phyloP scores from a whole-genome alignment of 2,329 filamentous ascomycete genomes.

The Cercospora sojina region DNA sequence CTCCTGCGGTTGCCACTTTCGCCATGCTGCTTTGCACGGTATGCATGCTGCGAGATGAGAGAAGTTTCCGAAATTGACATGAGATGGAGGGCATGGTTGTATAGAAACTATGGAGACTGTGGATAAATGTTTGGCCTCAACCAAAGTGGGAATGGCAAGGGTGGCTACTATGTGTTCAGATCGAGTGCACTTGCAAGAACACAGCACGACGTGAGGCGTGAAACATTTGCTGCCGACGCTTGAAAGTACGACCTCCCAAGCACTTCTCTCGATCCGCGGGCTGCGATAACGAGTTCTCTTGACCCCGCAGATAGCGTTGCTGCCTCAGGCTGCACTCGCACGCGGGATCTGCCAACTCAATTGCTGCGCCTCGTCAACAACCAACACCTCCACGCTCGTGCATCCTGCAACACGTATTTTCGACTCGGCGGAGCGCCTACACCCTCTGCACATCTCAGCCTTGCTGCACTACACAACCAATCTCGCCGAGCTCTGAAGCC shows the following conservation, averaged over 20 bases:
- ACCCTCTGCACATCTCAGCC: neutral
- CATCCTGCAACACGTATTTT: neutral
- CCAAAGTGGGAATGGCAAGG: no score
- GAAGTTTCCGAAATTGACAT: no score
- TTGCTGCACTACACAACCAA: neutral
- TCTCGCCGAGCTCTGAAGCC: neutral
- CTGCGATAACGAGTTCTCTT: no score
- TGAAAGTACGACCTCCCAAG: neutral
- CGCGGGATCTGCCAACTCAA: neutral
- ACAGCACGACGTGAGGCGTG: no score
- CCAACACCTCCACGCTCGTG: neutral
- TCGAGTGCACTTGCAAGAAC: no score
- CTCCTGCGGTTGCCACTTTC: no score
- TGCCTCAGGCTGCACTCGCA: neutral
- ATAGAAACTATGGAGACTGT: no score
- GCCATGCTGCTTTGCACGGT: no score
- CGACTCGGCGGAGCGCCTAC: neutral
- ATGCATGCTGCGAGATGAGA: no score
- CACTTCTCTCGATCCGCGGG: neutral
- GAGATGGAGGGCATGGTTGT: no score
- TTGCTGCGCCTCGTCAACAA: neutral
- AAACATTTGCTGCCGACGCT: neutral
- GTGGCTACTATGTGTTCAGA: no score
- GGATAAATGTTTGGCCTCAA: no score
- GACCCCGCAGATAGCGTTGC: neutral